Conservation (phyloP, 2,329 filamentous ascomycete genomes). For the Aspergillus sp. region DNA sequence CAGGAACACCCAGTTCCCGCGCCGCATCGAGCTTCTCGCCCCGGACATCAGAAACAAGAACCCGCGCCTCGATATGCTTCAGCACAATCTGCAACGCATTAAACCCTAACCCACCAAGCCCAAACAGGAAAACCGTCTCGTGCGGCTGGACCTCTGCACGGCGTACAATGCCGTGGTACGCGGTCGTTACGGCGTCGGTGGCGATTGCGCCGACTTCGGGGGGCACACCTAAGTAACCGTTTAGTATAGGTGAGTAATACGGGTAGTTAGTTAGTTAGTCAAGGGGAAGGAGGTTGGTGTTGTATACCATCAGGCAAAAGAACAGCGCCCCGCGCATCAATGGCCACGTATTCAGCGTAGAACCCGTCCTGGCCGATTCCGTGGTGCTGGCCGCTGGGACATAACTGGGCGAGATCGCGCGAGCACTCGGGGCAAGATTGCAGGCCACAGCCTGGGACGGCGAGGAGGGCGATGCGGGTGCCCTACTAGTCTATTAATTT, state of each 20-base stretch:
- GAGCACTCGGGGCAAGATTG: constrained; percentile 40
- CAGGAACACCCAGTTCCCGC: constrained; percentile 30
- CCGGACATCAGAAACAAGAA: constrained; percentile 37
- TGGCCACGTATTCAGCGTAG: constrained; percentile 41
- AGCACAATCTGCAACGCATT: constrained; percentile 45
- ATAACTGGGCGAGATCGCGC: constrained; percentile 36
- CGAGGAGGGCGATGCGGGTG: constrained; percentile 9
- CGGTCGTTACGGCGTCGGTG: constrained; percentile 44
- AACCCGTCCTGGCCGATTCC: constrained; percentile 48
- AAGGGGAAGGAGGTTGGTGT: too few species aligned
- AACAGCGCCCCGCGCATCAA: constrained; percentile 25
- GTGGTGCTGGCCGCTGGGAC: constrained; percentile 35
- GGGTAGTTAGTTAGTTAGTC: too few species aligned
- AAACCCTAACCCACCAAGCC: constrained; percentile 44
- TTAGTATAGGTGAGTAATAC: not conserved
- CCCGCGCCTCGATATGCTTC: constrained; percentile 48
- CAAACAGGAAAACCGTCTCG: constrained; percentile 43
- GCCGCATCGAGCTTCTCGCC: constrained; percentile 32
- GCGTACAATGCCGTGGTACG: constrained; percentile 41
- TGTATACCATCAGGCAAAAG: constrained; percentile 14
- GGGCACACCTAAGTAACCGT: constrained; percentile 14
- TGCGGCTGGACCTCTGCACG: constrained; percentile 35
- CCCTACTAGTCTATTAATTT: not conserved
- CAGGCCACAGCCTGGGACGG: constrained; percentile 28
- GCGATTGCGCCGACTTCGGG: constrained; percentile 38